Conservation (phyloP, 2,329 filamentous ascomycete genomes). For the Colletotrichum incanum region DNA sequence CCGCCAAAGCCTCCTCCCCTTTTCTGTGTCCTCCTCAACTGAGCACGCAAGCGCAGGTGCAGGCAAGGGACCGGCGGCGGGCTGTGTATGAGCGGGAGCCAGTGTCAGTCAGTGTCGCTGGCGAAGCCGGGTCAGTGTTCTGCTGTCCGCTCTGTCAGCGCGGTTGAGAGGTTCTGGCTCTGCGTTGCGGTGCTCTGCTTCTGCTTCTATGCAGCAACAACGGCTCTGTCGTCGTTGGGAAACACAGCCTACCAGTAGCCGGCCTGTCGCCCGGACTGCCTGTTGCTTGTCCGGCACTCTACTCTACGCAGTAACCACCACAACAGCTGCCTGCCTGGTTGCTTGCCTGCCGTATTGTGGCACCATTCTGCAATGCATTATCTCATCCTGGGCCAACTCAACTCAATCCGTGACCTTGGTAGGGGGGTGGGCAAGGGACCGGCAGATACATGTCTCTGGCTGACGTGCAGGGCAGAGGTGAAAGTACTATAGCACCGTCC, state of each 20-base stretch:
- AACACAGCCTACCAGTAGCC: constrained; percentile 8
- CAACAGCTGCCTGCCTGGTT: not conserved
- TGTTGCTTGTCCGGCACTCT: constrained; percentile 2
- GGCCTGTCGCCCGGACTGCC: not conserved
- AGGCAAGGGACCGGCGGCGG: constrained; percentile 26
- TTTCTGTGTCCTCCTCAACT: not conserved
- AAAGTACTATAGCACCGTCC: not conserved
- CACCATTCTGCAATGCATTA: constrained; percentile 19
- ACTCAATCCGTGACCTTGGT: constrained; percentile 28
- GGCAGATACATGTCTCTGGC: constrained; percentile 10
- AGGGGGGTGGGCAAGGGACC: not conserved
- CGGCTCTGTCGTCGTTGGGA: constrained; percentile 2
- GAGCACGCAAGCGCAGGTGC: constrained; percentile 8
- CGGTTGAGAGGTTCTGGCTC: constrained; percentile 11
- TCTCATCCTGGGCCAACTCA: constrained; percentile 25
- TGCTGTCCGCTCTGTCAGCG: constrained; percentile 23
- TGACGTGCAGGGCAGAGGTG: not conserved
- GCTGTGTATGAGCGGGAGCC: constrained; percentile 35
- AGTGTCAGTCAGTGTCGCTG: constrained; percentile 38
- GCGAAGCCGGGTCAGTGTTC: constrained; percentile 23
- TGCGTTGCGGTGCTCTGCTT: not conserved
- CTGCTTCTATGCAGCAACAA: not conserved
- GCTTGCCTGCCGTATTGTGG: not conserved
- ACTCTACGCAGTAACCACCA: not conserved
- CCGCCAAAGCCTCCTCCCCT: not conserved